Conservation (phyloP, 2,329 filamentous ascomycete species). For the Aspergillus ibericus region DNA sequence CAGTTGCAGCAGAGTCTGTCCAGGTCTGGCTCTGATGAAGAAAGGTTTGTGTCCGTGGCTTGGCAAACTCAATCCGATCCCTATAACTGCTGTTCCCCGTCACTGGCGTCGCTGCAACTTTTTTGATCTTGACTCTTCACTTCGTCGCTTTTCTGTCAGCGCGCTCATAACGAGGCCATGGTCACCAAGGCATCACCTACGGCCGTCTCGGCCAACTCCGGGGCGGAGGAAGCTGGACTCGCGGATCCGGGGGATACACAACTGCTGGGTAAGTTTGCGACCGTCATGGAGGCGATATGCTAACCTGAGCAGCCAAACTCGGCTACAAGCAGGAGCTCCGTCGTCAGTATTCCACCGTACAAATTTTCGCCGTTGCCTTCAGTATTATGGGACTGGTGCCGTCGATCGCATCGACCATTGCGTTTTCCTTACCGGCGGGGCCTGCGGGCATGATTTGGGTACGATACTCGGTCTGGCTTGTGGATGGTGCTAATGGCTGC, state of each 20-base stretch:
- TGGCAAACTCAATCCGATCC: constrained; percentile 1
- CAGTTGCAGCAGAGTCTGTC: neutral
- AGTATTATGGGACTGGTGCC: constrained; percentile 63
- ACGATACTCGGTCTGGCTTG: constrained; percentile 3
- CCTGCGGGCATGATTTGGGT: constrained; percentile 64
- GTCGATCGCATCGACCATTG: constrained; percentile 60
- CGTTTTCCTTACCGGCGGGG: constrained; percentile 60
- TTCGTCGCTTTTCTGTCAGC: neutral
- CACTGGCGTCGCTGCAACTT: neutral
- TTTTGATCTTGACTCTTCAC: neutral
- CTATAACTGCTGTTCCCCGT: neutral
- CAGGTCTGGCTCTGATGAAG: neutral
- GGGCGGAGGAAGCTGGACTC: constrained; percentile 15
- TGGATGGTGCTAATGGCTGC: neutral
- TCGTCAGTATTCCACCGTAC: constrained; percentile 62
- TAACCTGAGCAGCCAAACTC: constrained; percentile 29
- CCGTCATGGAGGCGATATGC: neutral
- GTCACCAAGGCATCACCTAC: constrained; percentile 6
- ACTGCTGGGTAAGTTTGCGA: constrained; percentile 24
- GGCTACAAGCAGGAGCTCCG: constrained; percentile 62
- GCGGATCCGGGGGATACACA: constrained; percentile 23
- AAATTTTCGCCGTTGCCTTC: constrained; percentile 62
- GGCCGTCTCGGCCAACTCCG: constrained; percentile 8
- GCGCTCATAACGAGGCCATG: neutral
- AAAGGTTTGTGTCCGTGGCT: neutral